These are phyloP conservation scores for Vigna nakashimae DNA, from an alignment of 306 rosid species.

Conservation along the genomic window DNA sequence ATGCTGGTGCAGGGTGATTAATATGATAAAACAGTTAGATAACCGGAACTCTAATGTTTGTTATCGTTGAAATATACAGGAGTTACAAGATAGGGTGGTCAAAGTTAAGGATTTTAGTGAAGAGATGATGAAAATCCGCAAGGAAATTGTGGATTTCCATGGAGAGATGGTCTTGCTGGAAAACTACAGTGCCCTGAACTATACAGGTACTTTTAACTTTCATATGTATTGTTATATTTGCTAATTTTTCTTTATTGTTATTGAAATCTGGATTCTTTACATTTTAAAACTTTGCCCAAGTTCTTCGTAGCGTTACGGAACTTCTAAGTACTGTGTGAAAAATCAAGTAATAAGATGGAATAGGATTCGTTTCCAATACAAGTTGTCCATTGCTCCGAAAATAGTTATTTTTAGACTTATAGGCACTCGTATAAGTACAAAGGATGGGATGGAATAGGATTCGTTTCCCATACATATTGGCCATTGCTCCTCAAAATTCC, in stretches of 20 bases:
- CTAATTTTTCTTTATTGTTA: not conserved
- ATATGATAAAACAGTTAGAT: slow-evolving; percentile 4
- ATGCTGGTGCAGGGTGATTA: not conserved
- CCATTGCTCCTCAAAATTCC: slow-evolving; percentile 45
- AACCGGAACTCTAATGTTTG: slow-evolving; percentile 1
- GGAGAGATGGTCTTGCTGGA: slow-evolving; percentile 99
- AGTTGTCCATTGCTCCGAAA: slow-evolving; percentile 43
- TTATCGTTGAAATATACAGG: slow-evolving; percentile 64
- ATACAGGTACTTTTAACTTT: slow-evolving; percentile 69
- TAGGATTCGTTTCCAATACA: slow-evolving; percentile 39
- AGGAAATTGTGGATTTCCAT: slow-evolving; percentile 96
- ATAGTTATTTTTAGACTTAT: not conserved
- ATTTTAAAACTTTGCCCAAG: slow-evolving; percentile 11
- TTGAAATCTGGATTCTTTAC: slow-evolving; percentile 29
- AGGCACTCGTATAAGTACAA: slow-evolving; percentile 32
- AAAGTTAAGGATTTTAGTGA: slow-evolving; percentile 74
- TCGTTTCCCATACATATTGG: slow-evolving; percentile 35
- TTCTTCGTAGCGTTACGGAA: slow-evolving; percentile 35
- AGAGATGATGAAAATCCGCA: slow-evolving; percentile 75
- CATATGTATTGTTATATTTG: not conserved
- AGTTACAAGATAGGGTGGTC: slow-evolving; percentile 87
- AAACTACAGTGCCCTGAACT: slow-evolving; percentile 95
- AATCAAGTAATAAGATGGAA: slow-evolving; percentile 31
- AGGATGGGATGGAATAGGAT: slow-evolving; percentile 34
- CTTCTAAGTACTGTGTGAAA: slow-evolving; percentile 20